These are phyloP conservation scores for Fusarium tupiense DNA, from an alignment of 2,329 filamentous ascomycete genomes.

Conservation along the genomic window DNA sequence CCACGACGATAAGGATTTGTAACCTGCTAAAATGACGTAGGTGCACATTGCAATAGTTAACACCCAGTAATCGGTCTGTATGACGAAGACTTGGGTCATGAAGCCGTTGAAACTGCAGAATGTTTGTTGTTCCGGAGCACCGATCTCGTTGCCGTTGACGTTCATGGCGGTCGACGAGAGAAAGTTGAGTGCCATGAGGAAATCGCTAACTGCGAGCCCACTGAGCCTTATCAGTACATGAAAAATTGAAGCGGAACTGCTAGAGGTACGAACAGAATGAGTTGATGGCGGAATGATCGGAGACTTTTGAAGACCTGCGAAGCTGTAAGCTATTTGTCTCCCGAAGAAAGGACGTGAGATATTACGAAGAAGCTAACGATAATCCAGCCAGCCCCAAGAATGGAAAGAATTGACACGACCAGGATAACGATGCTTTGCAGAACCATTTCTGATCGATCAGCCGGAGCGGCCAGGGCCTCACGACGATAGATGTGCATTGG, in stretches of 20 bases:
- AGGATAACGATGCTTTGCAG: background rate
- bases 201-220: background rate
- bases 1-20: background rate
- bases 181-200: background rate
- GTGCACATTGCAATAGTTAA: background rate
- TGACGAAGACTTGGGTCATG: background rate
- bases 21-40: background rate
- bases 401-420: background rate
- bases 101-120: background rate
- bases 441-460: background rate
- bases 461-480: background rate
- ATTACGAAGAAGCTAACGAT: background rate
- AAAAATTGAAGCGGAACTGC: accelerated
- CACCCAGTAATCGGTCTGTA: background rate
- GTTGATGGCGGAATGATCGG: background rate
- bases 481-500: background rate
- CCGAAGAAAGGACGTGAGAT: too few relatives aligned
- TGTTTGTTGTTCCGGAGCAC: background rate
- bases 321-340: background rate
- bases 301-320: background rate
- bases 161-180: background rate
- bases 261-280: background rate
- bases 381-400: background rate
- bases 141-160: background rate
- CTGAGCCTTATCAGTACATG: accelerated